Evolutionary conservation across 2,329 filamentous ascomycete genomes (phyloP).

Genomic region (Hysterium pulicare): DNA sequence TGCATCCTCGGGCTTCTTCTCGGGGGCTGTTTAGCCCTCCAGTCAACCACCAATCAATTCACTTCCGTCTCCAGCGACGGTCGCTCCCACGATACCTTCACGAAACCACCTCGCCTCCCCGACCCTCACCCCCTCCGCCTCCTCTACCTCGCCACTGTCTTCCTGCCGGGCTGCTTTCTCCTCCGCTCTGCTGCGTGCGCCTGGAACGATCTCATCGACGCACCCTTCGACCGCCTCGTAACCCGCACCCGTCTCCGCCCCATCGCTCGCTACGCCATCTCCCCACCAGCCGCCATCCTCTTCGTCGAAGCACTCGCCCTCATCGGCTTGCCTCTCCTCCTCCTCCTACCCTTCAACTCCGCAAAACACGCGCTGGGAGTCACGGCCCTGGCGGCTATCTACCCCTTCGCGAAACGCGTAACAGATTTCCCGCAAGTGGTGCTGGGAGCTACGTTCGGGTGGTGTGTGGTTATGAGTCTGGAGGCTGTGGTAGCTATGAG

Average conservation of each 20-base stretch:
- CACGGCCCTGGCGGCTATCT: constrained; percentile 44
- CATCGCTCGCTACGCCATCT: constrained; percentile 48
- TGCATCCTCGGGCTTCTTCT: constrained; percentile 39
- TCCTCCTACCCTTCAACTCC: constrained; percentile 42
- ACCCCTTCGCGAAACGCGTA: constrained; percentile 52
- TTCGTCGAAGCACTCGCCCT: constrained; percentile 39
- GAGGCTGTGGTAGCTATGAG: background rate
- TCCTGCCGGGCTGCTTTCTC: constrained; percentile 47
- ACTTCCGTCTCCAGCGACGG: too few relatives aligned
- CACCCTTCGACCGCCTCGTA: constrained; percentile 51
- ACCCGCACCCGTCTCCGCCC: constrained; percentile 10
- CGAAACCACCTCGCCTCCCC: constrained; percentile 1
- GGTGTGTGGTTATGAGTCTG: constrained; percentile 9
- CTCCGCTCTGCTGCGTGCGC: constrained; percentile 37
- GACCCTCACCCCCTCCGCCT: constrained; percentile 6
- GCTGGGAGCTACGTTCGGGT: constrained; percentile 51
- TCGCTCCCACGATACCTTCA: constrained; percentile 26
- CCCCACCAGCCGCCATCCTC: constrained; percentile 41
- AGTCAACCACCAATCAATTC: too few relatives aligned
- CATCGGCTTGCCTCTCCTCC: constrained; percentile 41
- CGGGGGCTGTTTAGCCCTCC: too few relatives aligned
- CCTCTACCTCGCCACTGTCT: constrained; percentile 24
- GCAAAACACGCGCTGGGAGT: constrained; percentile 42
- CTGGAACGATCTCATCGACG: constrained; percentile 57
- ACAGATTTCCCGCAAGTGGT: constrained; percentile 54